These are phyloP conservation scores for Brettanomyces nanus DNA, from an alignment of 805 yeast genomes.

Conservation along the genomic window DNA sequence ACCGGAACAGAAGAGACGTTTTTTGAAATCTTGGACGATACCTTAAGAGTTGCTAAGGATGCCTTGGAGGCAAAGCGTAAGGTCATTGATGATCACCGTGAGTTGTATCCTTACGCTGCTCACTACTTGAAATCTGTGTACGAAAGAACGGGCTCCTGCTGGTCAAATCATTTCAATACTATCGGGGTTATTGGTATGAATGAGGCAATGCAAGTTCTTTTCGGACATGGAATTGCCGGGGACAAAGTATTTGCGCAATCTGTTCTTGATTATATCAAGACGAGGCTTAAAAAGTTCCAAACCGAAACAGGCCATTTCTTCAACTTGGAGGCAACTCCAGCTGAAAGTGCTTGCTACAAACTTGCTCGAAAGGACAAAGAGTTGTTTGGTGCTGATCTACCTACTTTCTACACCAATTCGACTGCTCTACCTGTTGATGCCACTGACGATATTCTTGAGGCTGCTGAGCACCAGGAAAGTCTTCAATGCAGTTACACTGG, in stretches of 20 bases:
- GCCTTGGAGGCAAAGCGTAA: conserved; percentile 1
- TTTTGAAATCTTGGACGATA: conserved; percentile 1
- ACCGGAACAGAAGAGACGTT: neutral
- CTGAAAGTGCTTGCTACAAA: conserved; percentile 1
- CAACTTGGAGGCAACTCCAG: conserved; percentile 2
- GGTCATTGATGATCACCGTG: neutral
- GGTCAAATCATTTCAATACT: conserved; percentile 3
- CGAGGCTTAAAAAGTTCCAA: neutral
- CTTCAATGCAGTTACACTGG: conserved; percentile 2
- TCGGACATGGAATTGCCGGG: conserved; percentile 1
- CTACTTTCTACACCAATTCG: conserved; percentile 2
- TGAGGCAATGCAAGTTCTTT: conserved; percentile 1
- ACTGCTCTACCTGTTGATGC: neutral
- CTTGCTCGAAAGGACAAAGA: conserved; percentile 1
- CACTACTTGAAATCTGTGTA: conserved; percentile 1
- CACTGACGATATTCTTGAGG: neutral
- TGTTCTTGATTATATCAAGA: neutral
- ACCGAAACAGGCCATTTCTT: conserved; percentile 1
- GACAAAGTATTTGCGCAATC: neutral
- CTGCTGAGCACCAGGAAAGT: conserved; percentile 2
- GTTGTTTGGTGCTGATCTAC: neutral
- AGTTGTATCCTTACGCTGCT: conserved; percentile 1
- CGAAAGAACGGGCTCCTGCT: conserved; percentile 2
- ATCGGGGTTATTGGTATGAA: conserved; percentile 3
- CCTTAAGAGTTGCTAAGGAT: conserved; percentile 1